phyloP scores from a whole-genome alignment of 495 filamentous ascomycete species.

The Schizothecium vesticola region DNA sequence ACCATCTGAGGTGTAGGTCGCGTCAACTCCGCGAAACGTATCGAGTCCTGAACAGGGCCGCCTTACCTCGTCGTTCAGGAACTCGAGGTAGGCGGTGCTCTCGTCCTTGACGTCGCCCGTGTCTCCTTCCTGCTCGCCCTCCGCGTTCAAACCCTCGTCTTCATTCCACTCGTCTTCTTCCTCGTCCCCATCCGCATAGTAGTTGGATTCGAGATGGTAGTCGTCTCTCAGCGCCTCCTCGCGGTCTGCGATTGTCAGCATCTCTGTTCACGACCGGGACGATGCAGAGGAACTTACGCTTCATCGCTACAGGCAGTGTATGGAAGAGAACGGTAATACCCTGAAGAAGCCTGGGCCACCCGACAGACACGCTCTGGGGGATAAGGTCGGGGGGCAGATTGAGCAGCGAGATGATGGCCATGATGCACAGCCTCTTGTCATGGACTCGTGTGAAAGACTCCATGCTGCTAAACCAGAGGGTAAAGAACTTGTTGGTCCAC shows the following conservation, averaged over 20 bases:
- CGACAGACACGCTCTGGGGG: slow-evolving; percentile 82
- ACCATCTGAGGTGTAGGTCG: slow-evolving; percentile 8
- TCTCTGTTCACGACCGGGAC: background rate
- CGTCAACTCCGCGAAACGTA: slow-evolving; percentile 11
- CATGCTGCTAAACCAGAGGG: slow-evolving; percentile 93
- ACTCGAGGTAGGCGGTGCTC: slow-evolving; percentile 89
- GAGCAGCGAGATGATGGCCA: slow-evolving; percentile 81
- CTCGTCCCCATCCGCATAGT: slow-evolving; percentile 61
- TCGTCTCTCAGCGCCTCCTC: slow-evolving; percentile 93
- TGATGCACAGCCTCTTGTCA: slow-evolving; percentile 96
- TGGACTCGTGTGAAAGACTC: slow-evolving; percentile 89
- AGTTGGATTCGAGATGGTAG: slow-evolving; percentile 59
- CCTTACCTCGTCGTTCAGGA: slow-evolving; percentile 80
- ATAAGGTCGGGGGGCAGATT: slow-evolving; percentile 71
- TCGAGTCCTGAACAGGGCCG: background rate
- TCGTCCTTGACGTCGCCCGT: slow-evolving; percentile 74
- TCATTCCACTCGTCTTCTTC: slow-evolving; percentile 78
- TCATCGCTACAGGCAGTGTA: slow-evolving; percentile 78
- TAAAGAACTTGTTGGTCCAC: slow-evolving; percentile 99
- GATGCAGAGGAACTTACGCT: slow-evolving; percentile 50
- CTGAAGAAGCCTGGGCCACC: slow-evolving; percentile 88
- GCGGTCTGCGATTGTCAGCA: slow-evolving; percentile 53
- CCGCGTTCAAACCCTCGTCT: slow-evolving; percentile 74
- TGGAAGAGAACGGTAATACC: slow-evolving; percentile 90
- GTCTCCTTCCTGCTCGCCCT: slow-evolving; percentile 38